Base-by-base conservation (phyloP, 2,329 filamentous ascomycete genomes). In the Alternaria solani region DNA sequence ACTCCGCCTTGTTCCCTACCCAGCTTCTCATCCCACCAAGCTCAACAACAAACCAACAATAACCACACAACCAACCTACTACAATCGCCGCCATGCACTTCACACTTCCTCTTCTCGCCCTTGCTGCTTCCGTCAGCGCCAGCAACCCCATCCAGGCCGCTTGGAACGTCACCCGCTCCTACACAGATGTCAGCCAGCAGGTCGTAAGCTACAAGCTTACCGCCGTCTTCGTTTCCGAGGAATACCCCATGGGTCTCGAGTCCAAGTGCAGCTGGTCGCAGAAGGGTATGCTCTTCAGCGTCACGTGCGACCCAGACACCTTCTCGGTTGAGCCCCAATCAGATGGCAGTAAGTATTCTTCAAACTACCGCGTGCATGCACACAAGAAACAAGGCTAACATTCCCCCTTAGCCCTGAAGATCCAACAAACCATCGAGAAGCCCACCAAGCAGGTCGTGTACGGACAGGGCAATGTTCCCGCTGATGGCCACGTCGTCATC, bases 61-160 rank as follows among this genome's bases (percentile, higher is more conserved):
- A 16, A 20, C 2, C 16, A 16, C 18, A 12, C 9, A 2, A 12
- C 1, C 5, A 8, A 28, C 48, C 6, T 26, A 39, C 34, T 5
- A 39, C 4, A 51, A 39, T 34, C 32, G 9, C 32, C 23, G 18
- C 2, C 11, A 51, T 51, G 48, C 48, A 39, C 8, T 39, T 39
- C 48, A 28, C 48, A 7, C 16, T 38, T 51, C 23, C 48, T 34
- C 23, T 36, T 12, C 32, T 51, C 16, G 48, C 48, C 34, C 48
- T 51, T 2, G 48, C 48, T 12, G 48, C 48, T 36, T 23, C 48
- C 0, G 48, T 51, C 48, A 39, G 34, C 48, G 48, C 48, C 34
- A 51, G 48, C 34, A 51, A 28, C 48, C 48, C 48, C 34, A 51
- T 51, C 48, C 7, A 51, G 9, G 34, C 48, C 9, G 48, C 48